A percentile compares a stretch with the other conserved stretches of the same genome.
phyloP scores from a whole-genome alignment of 352 stramenopile genomes.

The Thraustochytrium striatum region DNA sequence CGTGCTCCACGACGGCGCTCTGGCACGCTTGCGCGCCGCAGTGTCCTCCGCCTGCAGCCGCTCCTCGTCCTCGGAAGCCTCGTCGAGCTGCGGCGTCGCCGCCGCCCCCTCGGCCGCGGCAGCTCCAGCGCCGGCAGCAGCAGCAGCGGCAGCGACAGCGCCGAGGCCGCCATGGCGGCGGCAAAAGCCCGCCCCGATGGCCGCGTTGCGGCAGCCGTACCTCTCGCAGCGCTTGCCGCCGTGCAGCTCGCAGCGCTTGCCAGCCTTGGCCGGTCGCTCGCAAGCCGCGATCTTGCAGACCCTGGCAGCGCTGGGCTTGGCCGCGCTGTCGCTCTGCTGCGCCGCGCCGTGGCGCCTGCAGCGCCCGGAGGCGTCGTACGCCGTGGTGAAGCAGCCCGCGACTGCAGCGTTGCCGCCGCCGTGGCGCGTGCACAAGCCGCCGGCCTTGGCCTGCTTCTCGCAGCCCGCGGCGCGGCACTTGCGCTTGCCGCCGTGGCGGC shows the following conservation, averaged over 20 bases:
- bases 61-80: too few species aligned
- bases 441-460: constrained; percentile 30
- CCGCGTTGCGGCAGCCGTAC: too few species aligned
- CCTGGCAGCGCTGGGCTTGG: too few species aligned
- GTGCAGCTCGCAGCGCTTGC: constrained; percentile 2
- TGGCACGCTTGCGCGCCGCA: too few species aligned
- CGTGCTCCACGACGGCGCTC: too few species aligned
- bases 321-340: constrained; percentile 56
- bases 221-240: constrained; percentile 14
- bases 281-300: too few species aligned
- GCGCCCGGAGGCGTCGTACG: constrained; percentile 72
- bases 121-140: background rate
- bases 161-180: too few species aligned
- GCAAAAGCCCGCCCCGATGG: too few species aligned
- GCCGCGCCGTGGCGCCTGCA: constrained; percentile 70
- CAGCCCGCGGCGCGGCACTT: constrained; percentile 22
- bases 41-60: too few species aligned
- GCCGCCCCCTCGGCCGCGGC: background rate
- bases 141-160: background rate
- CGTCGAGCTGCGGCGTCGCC: too few species aligned
- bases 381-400: constrained; percentile 55
- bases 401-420: constrained; percentile 73
- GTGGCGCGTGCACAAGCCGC: constrained; percentile 35
- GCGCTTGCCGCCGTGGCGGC: constrained; percentile 25
- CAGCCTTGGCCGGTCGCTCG: background rate